A percentile compares a stretch with the other conserved stretches of the same genome.
Evolutionary conservation across 2,329 filamentous ascomycete species (phyloP).

Genomic region (Colletotrichum lini): DNA sequence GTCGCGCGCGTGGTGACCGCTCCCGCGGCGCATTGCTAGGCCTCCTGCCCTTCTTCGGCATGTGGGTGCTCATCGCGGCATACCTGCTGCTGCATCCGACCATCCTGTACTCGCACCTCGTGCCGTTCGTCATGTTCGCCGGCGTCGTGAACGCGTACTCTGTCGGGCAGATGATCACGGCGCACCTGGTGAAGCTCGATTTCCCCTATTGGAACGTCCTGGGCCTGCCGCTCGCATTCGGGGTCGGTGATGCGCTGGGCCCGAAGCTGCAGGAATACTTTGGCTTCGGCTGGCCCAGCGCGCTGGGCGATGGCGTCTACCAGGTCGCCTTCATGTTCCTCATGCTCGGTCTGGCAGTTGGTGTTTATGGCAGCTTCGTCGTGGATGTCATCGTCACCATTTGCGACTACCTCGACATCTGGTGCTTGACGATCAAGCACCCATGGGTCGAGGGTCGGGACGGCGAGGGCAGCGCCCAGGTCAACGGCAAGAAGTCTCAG

Average conservation of each 20-base stretch:
- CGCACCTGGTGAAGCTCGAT: constrained; percentile 87
- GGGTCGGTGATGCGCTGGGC: constrained; percentile 85
- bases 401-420: constrained; percentile 98
- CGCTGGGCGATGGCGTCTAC: constrained; percentile 82
- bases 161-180: constrained; percentile 95
- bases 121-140: constrained; percentile 91
- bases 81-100: constrained; percentile 90
- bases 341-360: constrained; percentile 86
- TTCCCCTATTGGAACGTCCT: constrained; percentile 96
- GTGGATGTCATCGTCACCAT: constrained; percentile 98
- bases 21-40: constrained; percentile 84
- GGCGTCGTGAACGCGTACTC: constrained; percentile 95
- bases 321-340: constrained; percentile 93
- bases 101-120: constrained; percentile 85
- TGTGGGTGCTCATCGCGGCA: constrained; percentile 81
- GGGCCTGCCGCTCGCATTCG: constrained; percentile 81
- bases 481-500: constrained; percentile 59
- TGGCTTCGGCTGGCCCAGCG: constrained; percentile 82
- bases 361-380: constrained; percentile 97
- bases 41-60: constrained; percentile 82
- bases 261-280: constrained; percentile 72
- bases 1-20: constrained; percentile 80
- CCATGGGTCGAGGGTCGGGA: constrained; percentile 65
- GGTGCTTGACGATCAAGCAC: constrained; percentile 98
- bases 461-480: constrained; percentile 48